A percentile compares a stretch with the other conserved stretches of the same genome.
Evolutionary conservation across 495 filamentous ascomycete genomes (phyloP).

Genomic region (Amphirosellinia nigrospora): DNA sequence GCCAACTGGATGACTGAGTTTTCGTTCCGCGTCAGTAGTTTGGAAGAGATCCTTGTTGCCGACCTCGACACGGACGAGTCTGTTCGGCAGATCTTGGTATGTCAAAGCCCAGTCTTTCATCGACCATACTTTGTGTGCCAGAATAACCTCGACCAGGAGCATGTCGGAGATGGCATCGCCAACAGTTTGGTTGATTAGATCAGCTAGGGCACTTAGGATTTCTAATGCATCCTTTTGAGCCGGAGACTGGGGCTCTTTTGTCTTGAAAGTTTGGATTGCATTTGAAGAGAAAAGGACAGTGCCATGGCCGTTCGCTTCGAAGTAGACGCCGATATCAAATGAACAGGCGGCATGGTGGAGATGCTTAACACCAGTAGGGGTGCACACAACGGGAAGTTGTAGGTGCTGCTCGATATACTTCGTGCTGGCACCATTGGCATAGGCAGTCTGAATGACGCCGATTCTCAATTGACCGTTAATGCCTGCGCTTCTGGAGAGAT

Average conservation of each 20-base stretch:
- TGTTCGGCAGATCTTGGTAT: constrained; percentile 94
- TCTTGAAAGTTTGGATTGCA: constrained; percentile 76
- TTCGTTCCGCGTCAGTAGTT: constrained; percentile 89
- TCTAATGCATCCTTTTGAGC: constrained; percentile 86
- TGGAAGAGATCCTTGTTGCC: constrained; percentile 84
- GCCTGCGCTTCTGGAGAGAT: constrained; percentile 80
- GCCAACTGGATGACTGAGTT: constrained; percentile 76
- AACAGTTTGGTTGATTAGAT: constrained; percentile 96
- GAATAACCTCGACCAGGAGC: constrained; percentile 93
- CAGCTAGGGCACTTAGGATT: constrained; percentile 77
- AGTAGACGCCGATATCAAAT: constrained; percentile 95
- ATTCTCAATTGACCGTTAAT: constrained; percentile 81
- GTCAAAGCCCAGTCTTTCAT: constrained; percentile 90
- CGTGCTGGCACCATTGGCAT: constrained; percentile 96
- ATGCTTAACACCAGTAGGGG: constrained; percentile 94
- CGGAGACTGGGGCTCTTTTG: constrained; percentile 82
- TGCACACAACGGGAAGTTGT: constrained; percentile 89
- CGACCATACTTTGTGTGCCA: constrained; percentile 92
- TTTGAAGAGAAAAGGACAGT: constrained; percentile 91
- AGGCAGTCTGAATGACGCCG: constrained; percentile 95
- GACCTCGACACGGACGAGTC: constrained; percentile 91
- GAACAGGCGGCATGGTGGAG: constrained; percentile 92
- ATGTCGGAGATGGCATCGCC: constrained; percentile 96
- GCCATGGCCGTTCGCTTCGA: constrained; percentile 97
- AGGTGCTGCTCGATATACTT: constrained; percentile 87